These are phyloP conservation scores for Staphylotrichum tortipilum DNA, from an alignment of 495 filamentous ascomycete genomes.

Conservation along the genomic window DNA sequence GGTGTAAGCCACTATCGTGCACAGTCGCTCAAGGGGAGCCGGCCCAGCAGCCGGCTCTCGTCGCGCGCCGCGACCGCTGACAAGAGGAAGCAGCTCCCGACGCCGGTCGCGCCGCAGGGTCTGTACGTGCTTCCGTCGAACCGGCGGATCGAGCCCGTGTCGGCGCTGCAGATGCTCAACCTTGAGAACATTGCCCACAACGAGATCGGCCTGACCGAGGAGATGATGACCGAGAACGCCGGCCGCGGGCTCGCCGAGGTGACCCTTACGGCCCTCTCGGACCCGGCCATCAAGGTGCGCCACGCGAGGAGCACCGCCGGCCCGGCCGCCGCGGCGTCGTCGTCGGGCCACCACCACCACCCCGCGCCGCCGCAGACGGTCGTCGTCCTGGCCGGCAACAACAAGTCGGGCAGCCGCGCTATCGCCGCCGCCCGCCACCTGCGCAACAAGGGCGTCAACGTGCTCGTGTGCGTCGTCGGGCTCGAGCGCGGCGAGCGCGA, in stretches of 20 bases:
- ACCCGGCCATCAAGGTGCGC: slow-evolving; percentile 46
- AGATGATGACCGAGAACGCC: slow-evolving; percentile 85
- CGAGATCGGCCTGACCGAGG: slow-evolving; percentile 76
- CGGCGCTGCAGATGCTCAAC: slow-evolving; percentile 77
- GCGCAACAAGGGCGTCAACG: slow-evolving; percentile 65
- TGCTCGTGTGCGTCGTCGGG: slow-evolving; percentile 76
- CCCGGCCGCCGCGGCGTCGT: too few relatives aligned
- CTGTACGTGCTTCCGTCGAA: slow-evolving; percentile 53
- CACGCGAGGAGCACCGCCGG: too few relatives aligned
- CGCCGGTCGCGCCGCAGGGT: slow-evolving; percentile 19
- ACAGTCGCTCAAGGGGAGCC: slow-evolving; percentile 24
- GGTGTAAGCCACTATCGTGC: slow-evolving; percentile 32
- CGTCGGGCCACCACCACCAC: slow-evolving; percentile 20
- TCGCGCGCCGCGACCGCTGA: slow-evolving; percentile 19
- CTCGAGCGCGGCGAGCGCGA: slow-evolving; percentile 56
- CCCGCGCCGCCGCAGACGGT: slow-evolving; percentile 49
- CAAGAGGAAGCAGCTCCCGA: slow-evolving; percentile 25
- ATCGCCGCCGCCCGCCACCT: slow-evolving; percentile 82
- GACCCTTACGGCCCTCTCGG: slow-evolving; percentile 53
- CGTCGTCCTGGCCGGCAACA: slow-evolving; percentile 79
- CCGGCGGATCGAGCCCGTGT: slow-evolving; percentile 68
- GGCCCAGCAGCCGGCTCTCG: slow-evolving; percentile 28
- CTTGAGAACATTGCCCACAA: slow-evolving; percentile 79
- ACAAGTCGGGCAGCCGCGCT: slow-evolving; percentile 73
- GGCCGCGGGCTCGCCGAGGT: slow-evolving; percentile 81